Evolutionary conservation across 768 basidiomycete genomes (phyloP), one percentile per base, ranked within the genome.

Genomic region (Tricholoma terreum): DNA sequence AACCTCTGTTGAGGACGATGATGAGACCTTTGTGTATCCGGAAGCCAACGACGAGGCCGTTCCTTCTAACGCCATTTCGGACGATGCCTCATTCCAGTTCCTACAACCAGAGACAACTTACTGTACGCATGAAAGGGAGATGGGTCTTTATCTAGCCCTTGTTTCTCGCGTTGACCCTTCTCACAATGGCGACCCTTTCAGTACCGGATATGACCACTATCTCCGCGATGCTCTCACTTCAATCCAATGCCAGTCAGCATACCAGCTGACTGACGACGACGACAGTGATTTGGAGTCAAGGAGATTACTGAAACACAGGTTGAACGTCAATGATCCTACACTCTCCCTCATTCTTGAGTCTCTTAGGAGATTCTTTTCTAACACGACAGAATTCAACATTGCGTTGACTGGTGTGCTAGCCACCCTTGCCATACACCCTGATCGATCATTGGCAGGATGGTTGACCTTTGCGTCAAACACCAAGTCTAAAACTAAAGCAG

Each of bases 361-460:
- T 30, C 69, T 96, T 33, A 75, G 89, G 52, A 78, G 77, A 57
- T 96, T 98, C 79, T 92, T 97, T 71, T 82, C 83, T 12, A 93
- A 96, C 61, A 79, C 88, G 0, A 86, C 94, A 11, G 90, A 94
- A 61, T 84, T 82, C 70, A 98, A 98, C 68, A 84, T 98, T 53
- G 89, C 89, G 0, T 71, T 98, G 60, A 97, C 92, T 3, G 91
- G 91, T 19, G 83, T 87, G 4, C 73, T 97, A 33, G 85, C 91
- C 3, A 83, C 85, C 10, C 74, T 98, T 15, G 92, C 92, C 0
- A 75, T 86, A n/a, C 91, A 93, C 66, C 92, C 95, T 3, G 80
- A 91, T 67, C 83, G 94, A 6, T 92, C 90, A 1, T 76, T 97
- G 22, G 84, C 87, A 0, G 94, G 94, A 1, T 98, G 94, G 94